Base-by-base conservation (phyloP, 306 rosid genomes). In the Trifolium repens region DNA sequence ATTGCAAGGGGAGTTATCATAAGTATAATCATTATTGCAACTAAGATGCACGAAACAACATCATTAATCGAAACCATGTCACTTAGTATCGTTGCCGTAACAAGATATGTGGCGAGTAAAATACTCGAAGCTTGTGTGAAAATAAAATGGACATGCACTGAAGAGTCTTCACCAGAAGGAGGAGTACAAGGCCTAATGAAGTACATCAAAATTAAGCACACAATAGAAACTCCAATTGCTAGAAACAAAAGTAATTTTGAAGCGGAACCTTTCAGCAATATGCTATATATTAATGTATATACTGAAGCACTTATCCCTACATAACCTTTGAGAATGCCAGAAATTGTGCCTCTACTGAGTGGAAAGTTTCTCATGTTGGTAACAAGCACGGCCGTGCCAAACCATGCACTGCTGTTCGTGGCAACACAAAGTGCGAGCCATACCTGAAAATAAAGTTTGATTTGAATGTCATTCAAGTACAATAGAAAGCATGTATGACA, bases 281-380 rank as follows among this genome's bases (percentile, higher is more conserved):
- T 5, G 85, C 74, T 72, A 79, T 83, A 93, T 76, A 93, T 69
- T 64, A 91, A 86, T 1, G 98, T 91, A 80, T 91, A 93, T 1
- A 93, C 91, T 13, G 93, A 84, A 39, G 91, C 96, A 47, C 98
- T 91, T 14, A 91, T 83, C 69, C 98, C 98, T 6, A 83, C 72
- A 79, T 93, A 93, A 62, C 96, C 97, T 77, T 91, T 93, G 17
- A 93, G 96, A 80, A 93, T 89, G 71, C 97, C 98, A 43, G 96
- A 89, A 71, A 91, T 87, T 7, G 88, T 87, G 78, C 97, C 98
- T 75, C 96, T 81, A 43, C 88, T 88, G 69, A 89, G 92, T 83
- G 96, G 98, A 82, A 93, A 93, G 87, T 93, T 93, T 70, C 96
- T 93, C 98, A 93, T 93, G 90, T 91, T 93, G 74, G 92, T 89